A percentile compares a stretch with the other conserved stretches of the same genome.
Conservation (phyloP, 2,329 filamentous ascomycete genomes). For the Malbranchea cinnamomea region DNA sequence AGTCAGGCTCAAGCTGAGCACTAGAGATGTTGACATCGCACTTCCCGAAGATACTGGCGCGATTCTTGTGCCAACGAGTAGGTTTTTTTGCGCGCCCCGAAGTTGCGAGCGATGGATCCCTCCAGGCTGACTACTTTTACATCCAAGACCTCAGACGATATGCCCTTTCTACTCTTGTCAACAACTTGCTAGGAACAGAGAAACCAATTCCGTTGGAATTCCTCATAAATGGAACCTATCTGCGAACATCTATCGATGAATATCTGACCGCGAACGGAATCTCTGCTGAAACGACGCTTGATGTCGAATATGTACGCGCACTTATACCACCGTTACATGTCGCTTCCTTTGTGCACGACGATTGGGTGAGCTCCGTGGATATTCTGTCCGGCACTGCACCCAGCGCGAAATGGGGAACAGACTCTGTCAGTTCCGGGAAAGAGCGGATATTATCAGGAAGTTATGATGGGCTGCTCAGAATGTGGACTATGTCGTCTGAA, state of each 20-base stretch:
- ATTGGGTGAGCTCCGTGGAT: conserved; percentile 86
- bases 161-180: conserved; percentile 48
- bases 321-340: conserved; percentile 79
- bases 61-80: conserved; percentile 44
- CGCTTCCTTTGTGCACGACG: conserved; percentile 89
- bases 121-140: no score
- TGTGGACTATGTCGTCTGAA: conserved; percentile 85
- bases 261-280: conserved; percentile 77
- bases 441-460: conserved; percentile 78
- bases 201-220: conserved; percentile 59
- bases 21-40: conserved; percentile 37
- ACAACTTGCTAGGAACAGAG: conserved; percentile 42
- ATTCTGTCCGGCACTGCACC: conserved; percentile 55
- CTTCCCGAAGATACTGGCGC: conserved; percentile 40
- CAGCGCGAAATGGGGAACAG: conserved; percentile 41
- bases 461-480: conserved; percentile 74
- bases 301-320: conserved; percentile 84
- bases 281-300: conserved; percentile 73
- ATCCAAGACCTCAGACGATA: conserved; percentile 38
- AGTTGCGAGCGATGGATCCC: no score
- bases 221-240: conserved; percentile 82
- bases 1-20: conserved; percentile 40
- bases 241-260: conserved; percentile 78
- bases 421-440: conserved; percentile 36
- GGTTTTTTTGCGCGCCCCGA: no score